A percentile compares a stretch with the other conserved stretches of the same genome.
These are phyloP conservation scores for Clitopilus passeckerianus DNA, from an alignment of 768 basidiomycete genomes.

Conservation along the genomic window DNA sequence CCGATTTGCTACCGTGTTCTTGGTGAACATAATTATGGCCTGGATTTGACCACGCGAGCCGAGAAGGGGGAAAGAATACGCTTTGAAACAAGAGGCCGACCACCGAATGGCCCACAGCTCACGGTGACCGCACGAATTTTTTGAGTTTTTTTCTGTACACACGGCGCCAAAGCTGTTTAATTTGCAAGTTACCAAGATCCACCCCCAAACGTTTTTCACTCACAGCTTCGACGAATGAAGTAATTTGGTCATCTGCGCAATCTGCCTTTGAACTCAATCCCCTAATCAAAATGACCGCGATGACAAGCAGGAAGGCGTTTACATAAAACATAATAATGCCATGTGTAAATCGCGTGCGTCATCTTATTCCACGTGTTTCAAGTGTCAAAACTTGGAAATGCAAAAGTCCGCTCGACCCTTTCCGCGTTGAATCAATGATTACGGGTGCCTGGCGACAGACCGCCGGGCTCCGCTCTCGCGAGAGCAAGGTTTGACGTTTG, in stretches of 20 bases:
- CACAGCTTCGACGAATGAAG: background rate
- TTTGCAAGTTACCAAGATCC: background rate
- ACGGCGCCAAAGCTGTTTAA: background rate
- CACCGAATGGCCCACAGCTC: background rate
- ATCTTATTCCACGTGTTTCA: conserved; percentile 11
- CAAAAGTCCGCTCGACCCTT: conserved; percentile 3
- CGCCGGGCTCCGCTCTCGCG: conserved; percentile 1
- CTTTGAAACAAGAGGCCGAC: background rate
- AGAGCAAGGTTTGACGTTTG: background rate
- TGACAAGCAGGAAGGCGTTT: background rate
- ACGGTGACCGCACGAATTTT: background rate
- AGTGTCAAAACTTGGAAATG: conserved; percentile 6
- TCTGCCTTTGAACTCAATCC: background rate
- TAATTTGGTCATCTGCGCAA: background rate
- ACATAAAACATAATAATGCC: background rate
- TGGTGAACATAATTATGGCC: background rate
- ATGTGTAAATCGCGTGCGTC: conserved; percentile 6
- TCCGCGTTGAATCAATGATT: conserved; percentile 2
- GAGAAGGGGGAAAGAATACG: background rate
- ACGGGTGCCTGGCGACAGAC: conserved; percentile 11
- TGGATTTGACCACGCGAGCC: background rate
- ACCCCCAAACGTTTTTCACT: background rate
- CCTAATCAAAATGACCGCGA: background rate
- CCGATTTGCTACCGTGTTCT: conserved; percentile 13
- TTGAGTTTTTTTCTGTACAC: background rate